A percentile compares a stretch with the other conserved stretches of the same genome.
phyloP scores from a whole-genome alignment of 495 filamentous ascomycete species.

The Emericellopsis terricola region DNA sequence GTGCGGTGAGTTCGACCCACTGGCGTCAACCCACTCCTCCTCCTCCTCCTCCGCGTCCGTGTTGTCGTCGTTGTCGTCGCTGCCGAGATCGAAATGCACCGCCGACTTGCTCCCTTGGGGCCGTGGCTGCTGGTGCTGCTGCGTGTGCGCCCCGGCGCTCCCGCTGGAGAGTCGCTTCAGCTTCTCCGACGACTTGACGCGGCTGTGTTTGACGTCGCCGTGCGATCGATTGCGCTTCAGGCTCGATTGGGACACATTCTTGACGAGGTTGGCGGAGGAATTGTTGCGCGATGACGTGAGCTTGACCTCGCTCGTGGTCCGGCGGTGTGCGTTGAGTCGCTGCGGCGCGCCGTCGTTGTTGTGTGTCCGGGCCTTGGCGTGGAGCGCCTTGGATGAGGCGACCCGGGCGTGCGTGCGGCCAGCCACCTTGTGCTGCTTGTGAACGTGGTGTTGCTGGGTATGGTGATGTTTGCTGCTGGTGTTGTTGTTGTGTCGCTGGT shows the following conservation, averaged over 20 bases:
- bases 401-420: conserved; percentile 21
- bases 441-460: too few relatives aligned
- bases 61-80: conserved; percentile 24
- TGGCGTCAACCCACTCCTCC: conserved; percentile 38
- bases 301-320: conserved; percentile 22
- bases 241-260: conserved; percentile 25
- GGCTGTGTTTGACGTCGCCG: conserved; percentile 27
- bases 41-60: conserved; percentile 26
- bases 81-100: conserved; percentile 33
- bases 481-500: not conserved
- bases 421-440: conserved; percentile 20
- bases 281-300: conserved; percentile 15
- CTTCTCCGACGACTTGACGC: conserved; percentile 23
- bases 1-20: conserved; percentile 33
- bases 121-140: conserved; percentile 20
- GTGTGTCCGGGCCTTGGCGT: conserved; percentile 14
- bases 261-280: conserved; percentile 20
- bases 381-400: conserved; percentile 25
- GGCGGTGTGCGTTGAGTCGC: conserved; percentile 22
- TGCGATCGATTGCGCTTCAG: conserved; percentile 32
- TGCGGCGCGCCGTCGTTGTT: conserved; percentile 15
- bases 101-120: conserved; percentile 14
- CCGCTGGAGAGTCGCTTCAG: conserved; percentile 24
- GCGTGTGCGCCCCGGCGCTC: conserved; percentile 8
- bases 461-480: too few relatives aligned